phyloP scores from a whole-genome alignment of 129 eudicot species.

The Dittrichia graveolens region DNA sequence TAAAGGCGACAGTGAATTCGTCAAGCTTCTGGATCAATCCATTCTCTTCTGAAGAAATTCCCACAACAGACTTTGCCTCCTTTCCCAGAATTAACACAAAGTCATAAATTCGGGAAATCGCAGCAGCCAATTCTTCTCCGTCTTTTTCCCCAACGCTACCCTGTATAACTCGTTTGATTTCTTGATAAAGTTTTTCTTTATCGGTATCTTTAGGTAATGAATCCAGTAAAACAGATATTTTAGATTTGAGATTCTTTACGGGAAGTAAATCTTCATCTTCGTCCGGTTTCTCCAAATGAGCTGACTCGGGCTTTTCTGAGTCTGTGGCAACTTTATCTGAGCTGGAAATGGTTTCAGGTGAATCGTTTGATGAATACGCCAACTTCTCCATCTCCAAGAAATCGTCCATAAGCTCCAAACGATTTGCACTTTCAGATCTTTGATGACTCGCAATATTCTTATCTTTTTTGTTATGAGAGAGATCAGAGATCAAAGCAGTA shows the following conservation, averaged over 20 bases:
- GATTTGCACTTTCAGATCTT: constrained; percentile 60
- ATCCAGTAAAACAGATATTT: constrained; percentile 44
- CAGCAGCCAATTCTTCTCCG: constrained; percentile 53
- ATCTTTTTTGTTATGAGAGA: constrained; percentile 56
- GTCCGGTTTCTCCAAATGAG: constrained; percentile 26
- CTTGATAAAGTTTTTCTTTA: constrained; percentile 38
- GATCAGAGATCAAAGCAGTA: constrained; percentile 57
- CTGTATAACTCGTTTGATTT: constrained; percentile 52
- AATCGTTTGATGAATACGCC: constrained; percentile 57
- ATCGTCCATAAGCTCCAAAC: constrained; percentile 94
- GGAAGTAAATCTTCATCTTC: neutral
- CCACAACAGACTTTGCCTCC: constrained; percentile 62
- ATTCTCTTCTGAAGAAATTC: constrained; percentile 48
- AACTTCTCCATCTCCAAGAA: constrained; percentile 97
- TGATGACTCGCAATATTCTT: constrained; percentile 55
- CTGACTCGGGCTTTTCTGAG: constrained; percentile 30
- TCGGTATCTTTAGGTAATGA: constrained; percentile 56
- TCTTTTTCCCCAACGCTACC: constrained; percentile 25
- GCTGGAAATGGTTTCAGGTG: constrained; percentile 38
- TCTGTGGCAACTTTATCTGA: constrained; percentile 23
- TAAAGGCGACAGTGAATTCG: constrained; percentile 46
- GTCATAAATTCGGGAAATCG: constrained; percentile 63
- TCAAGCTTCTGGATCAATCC: constrained; percentile 50
- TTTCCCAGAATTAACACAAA: constrained; percentile 63
- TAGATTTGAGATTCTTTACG: constrained; percentile 29